Evolutionary conservation across 371 early-diverging fungal species (phyloP).

Genomic region (Mortierella sp.): DNA sequence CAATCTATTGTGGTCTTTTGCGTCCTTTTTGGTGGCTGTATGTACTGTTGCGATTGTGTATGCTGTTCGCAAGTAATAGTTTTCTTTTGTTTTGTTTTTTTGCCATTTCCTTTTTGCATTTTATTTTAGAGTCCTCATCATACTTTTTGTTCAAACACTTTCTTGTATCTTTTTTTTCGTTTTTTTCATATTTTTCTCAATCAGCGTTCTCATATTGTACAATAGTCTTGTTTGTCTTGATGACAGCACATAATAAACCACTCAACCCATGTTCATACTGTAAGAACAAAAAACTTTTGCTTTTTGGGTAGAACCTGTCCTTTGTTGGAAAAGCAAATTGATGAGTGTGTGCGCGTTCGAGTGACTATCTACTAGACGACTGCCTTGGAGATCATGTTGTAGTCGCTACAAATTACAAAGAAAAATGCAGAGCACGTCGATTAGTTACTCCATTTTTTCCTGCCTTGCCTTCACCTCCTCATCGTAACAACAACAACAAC

Average conservation of each 20-base stretch:
- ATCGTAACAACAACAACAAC: not conserved
- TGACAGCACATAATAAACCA: not conserved
- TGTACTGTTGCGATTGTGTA: slow-evolving; percentile 21
- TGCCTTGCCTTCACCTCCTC: not conserved
- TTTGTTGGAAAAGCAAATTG: not conserved
- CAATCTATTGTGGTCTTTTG: slow-evolving; percentile 42
- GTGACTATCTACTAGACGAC: not conserved
- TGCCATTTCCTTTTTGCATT: not conserved
- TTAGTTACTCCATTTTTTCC: not conserved
- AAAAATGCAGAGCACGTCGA: not conserved
- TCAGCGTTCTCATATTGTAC: no score
- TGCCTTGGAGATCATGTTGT: not conserved
- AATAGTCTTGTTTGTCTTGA: not conserved
- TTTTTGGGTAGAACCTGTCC: no score
- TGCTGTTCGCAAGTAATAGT: not conserved
- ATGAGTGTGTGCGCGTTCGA: not conserved
- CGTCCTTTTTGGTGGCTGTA: slow-evolving; percentile 33
- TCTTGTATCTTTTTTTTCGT: not conserved
- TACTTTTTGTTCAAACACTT: slow-evolving; percentile 1
- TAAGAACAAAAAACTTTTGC: not conserved
- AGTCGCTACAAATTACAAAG: not conserved
- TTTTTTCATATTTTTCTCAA: not conserved
- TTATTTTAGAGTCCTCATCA: not conserved
- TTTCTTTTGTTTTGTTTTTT: slow-evolving; percentile 2
- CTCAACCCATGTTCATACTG: no score